Conservation (phyloP, 208 protist genomes). For the Borovskyia barvae region DNA sequence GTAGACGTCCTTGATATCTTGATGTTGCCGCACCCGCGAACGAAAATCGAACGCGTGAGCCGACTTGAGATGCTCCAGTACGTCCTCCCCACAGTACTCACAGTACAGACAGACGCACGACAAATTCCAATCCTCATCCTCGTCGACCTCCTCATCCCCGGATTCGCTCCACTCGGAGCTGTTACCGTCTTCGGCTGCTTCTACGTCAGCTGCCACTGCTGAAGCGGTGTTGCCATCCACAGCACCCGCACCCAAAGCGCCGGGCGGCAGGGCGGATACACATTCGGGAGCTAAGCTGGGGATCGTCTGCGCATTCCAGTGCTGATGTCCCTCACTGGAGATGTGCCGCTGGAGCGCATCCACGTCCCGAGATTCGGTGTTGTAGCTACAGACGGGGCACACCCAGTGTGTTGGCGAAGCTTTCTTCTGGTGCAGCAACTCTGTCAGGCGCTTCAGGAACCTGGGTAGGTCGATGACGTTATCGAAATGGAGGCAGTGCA, state of each 20-base stretch:
- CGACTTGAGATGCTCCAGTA: conserved; percentile 53
- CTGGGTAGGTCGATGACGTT: conserved; percentile 50
- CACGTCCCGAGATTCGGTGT: conserved; percentile 2
- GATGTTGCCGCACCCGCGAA: conserved; percentile 27
- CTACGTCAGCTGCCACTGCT: conserved; percentile 4
- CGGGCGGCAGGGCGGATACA: no score
- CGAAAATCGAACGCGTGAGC: conserved; percentile 59
- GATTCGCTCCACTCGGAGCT: conserved; percentile 21
- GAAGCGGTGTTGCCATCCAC: neutral
- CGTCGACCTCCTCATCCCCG: conserved; percentile 45
- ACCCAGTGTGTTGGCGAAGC: conserved; percentile 4
- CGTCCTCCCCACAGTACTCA: conserved; percentile 29
- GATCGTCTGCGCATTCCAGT: conserved; percentile 55
- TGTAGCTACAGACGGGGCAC: conserved; percentile 59
- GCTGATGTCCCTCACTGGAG: conserved; percentile 16
- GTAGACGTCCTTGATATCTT: conserved; percentile 62
- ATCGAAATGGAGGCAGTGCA: conserved; percentile 50
- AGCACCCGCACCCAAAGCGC: neutral
- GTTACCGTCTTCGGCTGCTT: conserved; percentile 14
- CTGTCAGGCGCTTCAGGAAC: conserved; percentile 37
- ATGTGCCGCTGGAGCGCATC: conserved; percentile 21
- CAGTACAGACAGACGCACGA: conserved; percentile 66
- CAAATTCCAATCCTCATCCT: conserved; percentile 57
- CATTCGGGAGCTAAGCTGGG: conserved; percentile 42
- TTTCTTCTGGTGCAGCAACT: conserved; percentile 2